Evolutionary conservation across 2,329 filamentous ascomycete species (phyloP).

Genomic region (Mollisiaceae sp.): DNA sequence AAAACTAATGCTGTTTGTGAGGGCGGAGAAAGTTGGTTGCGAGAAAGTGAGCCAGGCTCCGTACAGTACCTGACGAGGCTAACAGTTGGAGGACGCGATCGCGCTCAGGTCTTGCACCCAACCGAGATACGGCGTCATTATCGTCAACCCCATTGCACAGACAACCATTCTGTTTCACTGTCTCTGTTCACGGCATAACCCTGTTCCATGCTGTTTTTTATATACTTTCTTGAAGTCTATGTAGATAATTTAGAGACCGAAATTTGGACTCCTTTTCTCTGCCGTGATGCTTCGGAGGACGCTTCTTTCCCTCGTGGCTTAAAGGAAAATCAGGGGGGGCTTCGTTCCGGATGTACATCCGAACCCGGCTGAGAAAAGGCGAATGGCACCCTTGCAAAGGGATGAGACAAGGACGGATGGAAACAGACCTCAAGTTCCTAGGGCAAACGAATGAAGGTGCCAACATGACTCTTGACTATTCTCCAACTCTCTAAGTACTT

Average conservation of each 20-base stretch:
- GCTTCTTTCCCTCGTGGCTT: not conserved
- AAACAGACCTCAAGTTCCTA: not conserved
- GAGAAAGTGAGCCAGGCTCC: not conserved
- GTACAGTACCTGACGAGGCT: conserved; percentile 11
- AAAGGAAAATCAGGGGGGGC: not conserved
- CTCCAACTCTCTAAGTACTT: not conserved
- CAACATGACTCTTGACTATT: not conserved
- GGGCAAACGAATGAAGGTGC: not conserved
- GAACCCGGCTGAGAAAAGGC: not conserved
- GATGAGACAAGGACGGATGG: not conserved
- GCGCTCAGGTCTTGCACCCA: conserved; percentile 5
- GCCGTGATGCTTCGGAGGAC: not conserved
- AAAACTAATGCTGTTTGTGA: not conserved
- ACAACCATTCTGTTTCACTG: not conserved
- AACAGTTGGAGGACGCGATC: conserved; percentile 8
- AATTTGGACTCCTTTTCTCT: not conserved
- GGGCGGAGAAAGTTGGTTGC: not conserved
- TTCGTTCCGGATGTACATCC: not conserved
- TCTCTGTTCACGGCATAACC: not conserved
- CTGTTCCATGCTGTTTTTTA: not conserved
- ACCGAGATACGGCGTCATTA: conserved; percentile 13
- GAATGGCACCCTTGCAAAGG: not conserved
- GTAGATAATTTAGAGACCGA: not conserved
- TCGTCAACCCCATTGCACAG: conserved; percentile 1
- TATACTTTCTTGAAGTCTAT: not conserved